Evolutionary conservation across 2,329 filamentous ascomycete genomes (phyloP).

Genomic region (Xylaria sp.): DNA sequence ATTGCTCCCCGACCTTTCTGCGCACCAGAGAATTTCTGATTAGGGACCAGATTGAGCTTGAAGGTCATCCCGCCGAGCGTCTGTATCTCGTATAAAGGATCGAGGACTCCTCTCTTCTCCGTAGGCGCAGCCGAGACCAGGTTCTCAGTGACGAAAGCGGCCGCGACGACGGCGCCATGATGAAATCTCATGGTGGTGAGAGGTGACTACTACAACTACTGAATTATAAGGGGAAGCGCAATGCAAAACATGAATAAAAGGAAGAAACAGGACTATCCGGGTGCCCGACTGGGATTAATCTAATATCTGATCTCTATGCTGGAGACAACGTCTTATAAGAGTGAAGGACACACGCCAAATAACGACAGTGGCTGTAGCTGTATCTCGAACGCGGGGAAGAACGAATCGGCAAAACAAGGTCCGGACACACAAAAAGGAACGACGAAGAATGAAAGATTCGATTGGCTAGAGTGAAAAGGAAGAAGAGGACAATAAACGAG

Average conservation of each 20-base stretch:
- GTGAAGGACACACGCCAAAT: conserved; percentile 7
- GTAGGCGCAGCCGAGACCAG: conserved; percentile 48
- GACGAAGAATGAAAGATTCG: conserved; percentile 31
- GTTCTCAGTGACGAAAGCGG: conserved; percentile 46
- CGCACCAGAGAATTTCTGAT: conserved; percentile 49
- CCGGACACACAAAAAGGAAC: conserved; percentile 27
- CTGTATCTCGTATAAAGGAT: conserved; percentile 48
- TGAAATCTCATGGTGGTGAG: conserved; percentile 51
- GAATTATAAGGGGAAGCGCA: conserved; percentile 1
- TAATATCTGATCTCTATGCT: conserved; percentile 19
- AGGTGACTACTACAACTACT: not conserved
- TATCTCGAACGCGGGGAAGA: not conserved
- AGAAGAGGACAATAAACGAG: conserved; percentile 3
- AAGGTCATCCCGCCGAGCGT: conserved; percentile 55
- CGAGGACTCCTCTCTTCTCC: conserved; percentile 43
- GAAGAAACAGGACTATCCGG: conserved; percentile 8
- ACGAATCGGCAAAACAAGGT: conserved; percentile 18
- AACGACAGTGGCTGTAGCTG: not conserved
- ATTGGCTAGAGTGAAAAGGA: conserved; percentile 24
- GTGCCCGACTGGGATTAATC: conserved; percentile 9
- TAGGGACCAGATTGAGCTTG: conserved; percentile 54
- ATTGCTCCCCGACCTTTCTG: conserved; percentile 52
- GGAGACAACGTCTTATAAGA: conserved; percentile 12
- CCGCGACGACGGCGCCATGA: conserved; percentile 49
- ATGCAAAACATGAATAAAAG: not conserved